phyloP scores from a whole-genome alignment of 2,329 filamentous ascomycete genomes.

The Phymatotrichopsis omnivora region DNA sequence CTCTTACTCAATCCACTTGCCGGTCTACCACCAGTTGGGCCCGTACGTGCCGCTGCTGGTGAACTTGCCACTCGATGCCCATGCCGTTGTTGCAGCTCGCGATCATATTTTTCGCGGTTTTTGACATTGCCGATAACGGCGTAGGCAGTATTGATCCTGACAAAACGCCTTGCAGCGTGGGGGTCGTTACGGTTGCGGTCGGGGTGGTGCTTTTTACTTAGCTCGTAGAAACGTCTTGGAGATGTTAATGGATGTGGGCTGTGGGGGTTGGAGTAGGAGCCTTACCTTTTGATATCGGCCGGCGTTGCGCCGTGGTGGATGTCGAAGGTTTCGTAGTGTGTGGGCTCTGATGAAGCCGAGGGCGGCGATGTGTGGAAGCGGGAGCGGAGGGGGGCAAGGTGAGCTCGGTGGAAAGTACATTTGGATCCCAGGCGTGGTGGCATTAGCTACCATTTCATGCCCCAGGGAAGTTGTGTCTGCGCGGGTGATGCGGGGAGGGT shows the following conservation, averaged over 20 bases:
- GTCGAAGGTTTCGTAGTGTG: conserved; percentile 74
- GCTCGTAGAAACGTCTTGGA: conserved; percentile 59
- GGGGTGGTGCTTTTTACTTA: conserved; percentile 87
- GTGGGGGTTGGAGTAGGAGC: conserved; percentile 1
- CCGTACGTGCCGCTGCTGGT: conserved; percentile 46
- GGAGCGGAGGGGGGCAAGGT: conserved; percentile 12
- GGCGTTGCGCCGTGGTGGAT: conserved; percentile 59
- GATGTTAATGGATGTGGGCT: background rate
- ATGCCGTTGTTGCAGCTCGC: conserved; percentile 46
- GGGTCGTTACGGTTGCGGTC: conserved; percentile 77
- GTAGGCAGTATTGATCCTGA: conserved; percentile 77
- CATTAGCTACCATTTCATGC: conserved; percentile 19
- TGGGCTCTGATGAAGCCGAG: conserved; percentile 36
- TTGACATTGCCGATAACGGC: conserved; percentile 59
- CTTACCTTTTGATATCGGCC: conserved; percentile 73
- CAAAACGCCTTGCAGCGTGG: conserved; percentile 62
- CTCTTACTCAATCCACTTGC: conserved; percentile 72
- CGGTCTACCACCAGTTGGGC: conserved; percentile 62
- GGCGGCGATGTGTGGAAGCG: conserved; percentile 41
- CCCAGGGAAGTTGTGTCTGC: background rate
- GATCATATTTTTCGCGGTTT: conserved; percentile 74
- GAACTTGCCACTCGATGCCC: conserved; percentile 35
- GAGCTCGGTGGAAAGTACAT: background rate
- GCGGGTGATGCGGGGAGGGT: background rate
- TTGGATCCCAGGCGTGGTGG: conserved; percentile 3